Evolutionary conservation across 1,139 yeast genomes (phyloP), one percentile per base, ranked within the genome.

Genomic region (Lodderomyces orthopsilosis): DNA sequence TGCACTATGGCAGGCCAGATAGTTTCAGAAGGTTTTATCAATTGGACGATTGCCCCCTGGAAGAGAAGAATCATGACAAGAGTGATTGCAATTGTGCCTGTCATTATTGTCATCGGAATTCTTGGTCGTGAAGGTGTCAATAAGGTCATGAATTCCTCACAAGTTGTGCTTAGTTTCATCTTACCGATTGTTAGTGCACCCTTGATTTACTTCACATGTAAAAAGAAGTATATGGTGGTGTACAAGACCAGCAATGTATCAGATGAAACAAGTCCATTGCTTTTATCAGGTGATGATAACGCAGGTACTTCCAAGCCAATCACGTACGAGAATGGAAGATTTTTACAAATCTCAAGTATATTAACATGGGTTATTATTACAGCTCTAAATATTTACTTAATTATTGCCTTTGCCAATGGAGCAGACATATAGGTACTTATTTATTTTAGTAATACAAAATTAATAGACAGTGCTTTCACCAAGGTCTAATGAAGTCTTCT

Each of bases 1-100:
- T 85, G 93, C 60, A 85, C 94, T 1, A 75, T 85, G 74, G 83
- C 91, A 1, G 93, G 93, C 2, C 91, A 85, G 62, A 81, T 85
- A 61, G 85, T 85, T 9, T 80, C 88, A 44, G 94, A 85, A 59
- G 94, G 94, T 0, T 85, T 85, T 55, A 66, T 85, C 38, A 78
- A 84, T 49, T 85, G 93, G 94, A 71, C 79, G 0, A 54, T 85
- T 23, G 69, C 77, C 39, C 91, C 93, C 1, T 77, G 86, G 65
- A 56, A 81, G n/a, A 75, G 93, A 60, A 70, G 94, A 51, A 65
- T 85, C 9, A 59, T 81, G n/a, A 85, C 93, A 0, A 70, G 94
- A 56, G 74, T 81, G 2, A 76, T 85, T 28, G 88, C 91, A 4
- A 83, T 85, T 38, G 66, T 85, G 1, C 94, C 93, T 1, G 87